A percentile compares a stretch with the other conserved stretches of the same genome.
Conservation (phyloP, 1,139 yeast species). For the Torulaspora globosa region DNA sequence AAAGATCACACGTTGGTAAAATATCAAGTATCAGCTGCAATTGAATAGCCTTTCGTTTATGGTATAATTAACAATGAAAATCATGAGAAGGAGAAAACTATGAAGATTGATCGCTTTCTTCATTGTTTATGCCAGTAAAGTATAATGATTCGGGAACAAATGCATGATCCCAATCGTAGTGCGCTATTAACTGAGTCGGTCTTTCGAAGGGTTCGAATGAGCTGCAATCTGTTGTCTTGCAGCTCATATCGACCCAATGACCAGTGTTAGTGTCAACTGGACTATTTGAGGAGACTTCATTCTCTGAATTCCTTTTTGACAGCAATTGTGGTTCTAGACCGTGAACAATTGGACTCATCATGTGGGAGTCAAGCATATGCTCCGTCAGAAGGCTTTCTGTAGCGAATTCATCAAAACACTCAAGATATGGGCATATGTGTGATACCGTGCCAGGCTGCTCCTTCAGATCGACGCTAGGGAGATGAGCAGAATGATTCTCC, state of each 20-base stretch:
- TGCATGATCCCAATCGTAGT: slow-evolving; percentile 28
- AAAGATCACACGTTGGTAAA: not conserved
- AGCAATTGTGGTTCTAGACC: not conserved
- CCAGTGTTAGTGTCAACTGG: not conserved
- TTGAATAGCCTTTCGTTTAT: not conserved
- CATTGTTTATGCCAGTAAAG: not conserved
- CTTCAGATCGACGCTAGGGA: not conserved
- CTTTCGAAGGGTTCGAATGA: slow-evolving; percentile 12
- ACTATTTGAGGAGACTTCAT: not conserved
- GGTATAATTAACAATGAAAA: not conserved
- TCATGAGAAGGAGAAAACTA: not conserved
- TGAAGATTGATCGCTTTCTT: not conserved
- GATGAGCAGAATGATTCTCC: not conserved
- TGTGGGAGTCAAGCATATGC: slow-evolving; percentile 11
- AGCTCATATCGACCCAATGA: not conserved
- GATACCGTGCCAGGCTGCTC: not conserved
- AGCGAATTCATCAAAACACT: slow-evolving; percentile 13
- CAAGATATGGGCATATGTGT: slow-evolving; percentile 21
- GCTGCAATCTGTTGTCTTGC: slow-evolving; percentile 8
- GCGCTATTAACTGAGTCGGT: slow-evolving; percentile 24
- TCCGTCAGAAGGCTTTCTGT: slow-evolving; percentile 5
- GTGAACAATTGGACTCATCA: slow-evolving; percentile 7
- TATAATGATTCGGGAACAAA: slow-evolving; percentile 26
- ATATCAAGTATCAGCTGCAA: not conserved
- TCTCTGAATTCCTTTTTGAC: not conserved